Percentiles rank a stretch among this genome's conserved stretches.
Evolutionary conservation across 257 asterid genomes (phyloP).

Genomic region (Solanum chilense): DNA sequence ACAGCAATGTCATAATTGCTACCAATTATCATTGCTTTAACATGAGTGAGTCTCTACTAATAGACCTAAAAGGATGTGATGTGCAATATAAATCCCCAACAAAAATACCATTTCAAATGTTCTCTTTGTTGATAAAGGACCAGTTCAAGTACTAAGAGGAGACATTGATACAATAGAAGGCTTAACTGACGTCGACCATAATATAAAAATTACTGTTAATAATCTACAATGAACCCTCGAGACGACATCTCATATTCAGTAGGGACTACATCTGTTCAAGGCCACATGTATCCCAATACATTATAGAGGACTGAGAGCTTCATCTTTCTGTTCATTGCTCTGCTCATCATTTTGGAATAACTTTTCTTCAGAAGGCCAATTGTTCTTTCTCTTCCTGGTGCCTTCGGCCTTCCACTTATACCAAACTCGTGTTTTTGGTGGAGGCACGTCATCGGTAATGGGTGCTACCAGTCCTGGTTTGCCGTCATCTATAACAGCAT

Average conservation of each 20-base stretch:
- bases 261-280: not conserved
- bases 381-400: constrained; percentile 42
- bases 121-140: not conserved
- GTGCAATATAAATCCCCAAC: not conserved
- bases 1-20: not conserved
- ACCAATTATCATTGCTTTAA: not conserved
- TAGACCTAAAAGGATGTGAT: not conserved
- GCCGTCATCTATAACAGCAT: constrained; percentile 85
- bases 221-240: not conserved
- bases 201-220: not conserved
- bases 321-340: constrained; percentile 35
- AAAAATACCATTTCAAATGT: not conserved
- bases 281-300: not conserved
- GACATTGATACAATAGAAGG: not conserved
- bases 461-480: constrained; percentile 96
- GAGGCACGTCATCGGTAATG: constrained; percentile 42
- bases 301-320: constrained; percentile 30
- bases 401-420: constrained; percentile 63
- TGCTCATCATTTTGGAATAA: constrained; percentile 28
- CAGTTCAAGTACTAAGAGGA: not conserved
- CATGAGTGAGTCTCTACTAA: not conserved
- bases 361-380: constrained; percentile 66
- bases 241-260: not conserved
- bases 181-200: not conserved
- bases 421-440: constrained; percentile 69